phyloP scores from a whole-genome alignment of 768 basidiomycete species.

The Aureoboletus auriporus region DNA sequence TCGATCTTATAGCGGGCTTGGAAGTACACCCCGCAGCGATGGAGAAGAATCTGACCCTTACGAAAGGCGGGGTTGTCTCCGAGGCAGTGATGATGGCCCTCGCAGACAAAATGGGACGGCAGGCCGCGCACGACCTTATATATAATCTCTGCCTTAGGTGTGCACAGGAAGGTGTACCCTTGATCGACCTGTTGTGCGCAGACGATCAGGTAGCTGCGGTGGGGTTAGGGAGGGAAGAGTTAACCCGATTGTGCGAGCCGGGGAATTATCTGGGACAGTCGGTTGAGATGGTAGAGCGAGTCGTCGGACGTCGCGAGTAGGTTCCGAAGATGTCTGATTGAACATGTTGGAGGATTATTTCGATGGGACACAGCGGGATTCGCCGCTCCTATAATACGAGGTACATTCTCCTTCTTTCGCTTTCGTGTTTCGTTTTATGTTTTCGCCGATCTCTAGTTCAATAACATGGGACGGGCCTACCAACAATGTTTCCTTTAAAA shows the following conservation, averaged over 20 bases:
- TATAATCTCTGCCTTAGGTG: constrained; percentile 39
- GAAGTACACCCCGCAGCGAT: constrained; percentile 40
- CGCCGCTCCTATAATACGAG: too few relatives aligned
- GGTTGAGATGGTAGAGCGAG: constrained; percentile 23
- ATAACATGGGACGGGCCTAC: too few relatives aligned
- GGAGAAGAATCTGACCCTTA: constrained; percentile 36
- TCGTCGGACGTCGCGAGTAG: neutral
- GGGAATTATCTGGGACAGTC: constrained; percentile 37
- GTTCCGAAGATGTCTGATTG: neutral
- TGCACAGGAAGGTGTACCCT: constrained; percentile 20
- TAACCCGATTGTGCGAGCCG: constrained; percentile 36
- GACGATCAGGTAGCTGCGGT: constrained; percentile 23
- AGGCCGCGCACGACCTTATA: constrained; percentile 42
- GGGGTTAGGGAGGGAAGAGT: constrained; percentile 23
- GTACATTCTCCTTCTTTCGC: too few relatives aligned
- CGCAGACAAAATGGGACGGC: constrained; percentile 39
- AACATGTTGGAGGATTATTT: neutral
- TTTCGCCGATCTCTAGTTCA: too few relatives aligned
- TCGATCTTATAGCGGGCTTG: constrained; percentile 33
- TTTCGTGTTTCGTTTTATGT: too few relatives aligned
- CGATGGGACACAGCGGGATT: too few relatives aligned
- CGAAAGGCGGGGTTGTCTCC: constrained; percentile 39
- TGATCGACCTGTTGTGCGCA: constrained; percentile 32
- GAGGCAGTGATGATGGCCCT: constrained; percentile 49
- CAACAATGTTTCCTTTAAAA: too few relatives aligned